Evolutionary conservation across 306 rosid species (phyloP), one percentile per base, ranked within the genome.

Genomic region (Mimosa bimucronata): DNA sequence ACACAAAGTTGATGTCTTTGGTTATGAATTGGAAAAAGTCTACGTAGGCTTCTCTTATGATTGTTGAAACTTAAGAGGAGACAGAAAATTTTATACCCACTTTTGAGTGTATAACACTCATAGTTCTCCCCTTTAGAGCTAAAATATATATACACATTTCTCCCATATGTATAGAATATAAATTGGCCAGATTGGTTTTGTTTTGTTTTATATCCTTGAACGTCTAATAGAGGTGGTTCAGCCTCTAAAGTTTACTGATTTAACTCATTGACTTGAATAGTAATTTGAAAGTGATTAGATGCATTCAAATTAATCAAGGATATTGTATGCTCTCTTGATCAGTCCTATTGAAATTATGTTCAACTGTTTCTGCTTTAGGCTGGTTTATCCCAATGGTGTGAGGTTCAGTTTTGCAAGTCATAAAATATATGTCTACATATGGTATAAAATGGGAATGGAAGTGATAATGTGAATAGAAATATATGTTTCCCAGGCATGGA

Each of bases 341-440:
- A 68, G 26, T 50, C 41, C 9, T 37, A 34, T 77, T 53, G 25
- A 66, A 67, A 5, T 37, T 65, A 29, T 10, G 12, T 26, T 46
- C 28, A 1, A 14, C 31, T 14, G 11, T 14, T 68, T 55, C 66
- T 34, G 19, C 31, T 62, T 15, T 7, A 77, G 19, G 53, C 42
- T 25, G 15, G 15, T 53, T 29, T 68, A 70, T 77, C 28, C 50
- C 28, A 62, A 50, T 12, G 5, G 52, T 62, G 9, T 57, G 66
- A 42, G 58, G 42, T 52, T 42, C 61, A 25, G 34, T 74, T 26
- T 30, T 81, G 50, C 67, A 19, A 66, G 9, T 62, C 58, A 7
- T 29, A 48, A 68, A 67, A 28, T 79, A 23, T 5, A 46, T 21
- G 57, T 4, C 60, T 76, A 44, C 21, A 48, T 48, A 4, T 14